Conservation (phyloP, 306 rosid genomes). For the Quercus aquifolioides region DNA sequence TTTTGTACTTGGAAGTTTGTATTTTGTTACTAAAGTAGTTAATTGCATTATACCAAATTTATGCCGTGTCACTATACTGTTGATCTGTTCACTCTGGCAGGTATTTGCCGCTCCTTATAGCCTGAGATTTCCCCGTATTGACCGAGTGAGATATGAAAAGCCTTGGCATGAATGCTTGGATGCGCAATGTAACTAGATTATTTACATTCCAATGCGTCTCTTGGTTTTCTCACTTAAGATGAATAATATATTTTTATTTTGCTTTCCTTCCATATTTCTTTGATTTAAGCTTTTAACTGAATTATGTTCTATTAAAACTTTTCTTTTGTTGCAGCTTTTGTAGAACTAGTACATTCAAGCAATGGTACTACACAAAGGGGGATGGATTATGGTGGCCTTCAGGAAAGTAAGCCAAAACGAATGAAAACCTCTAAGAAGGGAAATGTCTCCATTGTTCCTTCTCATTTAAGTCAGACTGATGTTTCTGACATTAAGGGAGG, state of each 20-base stretch:
- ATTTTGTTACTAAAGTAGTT: neutral
- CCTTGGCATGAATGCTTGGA: slow-evolving; percentile 97
- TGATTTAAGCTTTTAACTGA: neutral
- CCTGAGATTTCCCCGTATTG: slow-evolving; percentile 95
- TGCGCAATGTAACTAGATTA: slow-evolving; percentile 69
- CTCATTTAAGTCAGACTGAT: slow-evolving; percentile 88
- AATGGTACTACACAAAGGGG: slow-evolving; percentile 77
- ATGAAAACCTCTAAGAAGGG: slow-evolving; percentile 50
- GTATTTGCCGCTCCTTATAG: slow-evolving; percentile 88
- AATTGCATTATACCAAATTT: slow-evolving; percentile 5
- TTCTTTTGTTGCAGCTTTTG: slow-evolving; percentile 61
- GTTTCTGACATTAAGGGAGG: slow-evolving; percentile 73
- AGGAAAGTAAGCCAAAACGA: slow-evolving; percentile 47
- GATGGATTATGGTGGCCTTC: slow-evolving; percentile 45
- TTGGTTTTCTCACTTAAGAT: neutral
- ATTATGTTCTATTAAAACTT: neutral
- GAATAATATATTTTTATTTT: neutral
- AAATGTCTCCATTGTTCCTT: slow-evolving; percentile 63
- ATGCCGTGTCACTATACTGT: slow-evolving; percentile 8
- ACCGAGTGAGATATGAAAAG: slow-evolving; percentile 85
- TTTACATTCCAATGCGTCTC: slow-evolving; percentile 8
- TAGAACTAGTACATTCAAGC: slow-evolving; percentile 79
- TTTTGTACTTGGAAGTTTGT: slow-evolving; percentile 11
- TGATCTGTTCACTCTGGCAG: slow-evolving; percentile 43
- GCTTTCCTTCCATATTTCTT: neutral